Conservation (phyloP, 2,329 filamentous ascomycete species). For the Dactylellina parvicollis region DNA sequence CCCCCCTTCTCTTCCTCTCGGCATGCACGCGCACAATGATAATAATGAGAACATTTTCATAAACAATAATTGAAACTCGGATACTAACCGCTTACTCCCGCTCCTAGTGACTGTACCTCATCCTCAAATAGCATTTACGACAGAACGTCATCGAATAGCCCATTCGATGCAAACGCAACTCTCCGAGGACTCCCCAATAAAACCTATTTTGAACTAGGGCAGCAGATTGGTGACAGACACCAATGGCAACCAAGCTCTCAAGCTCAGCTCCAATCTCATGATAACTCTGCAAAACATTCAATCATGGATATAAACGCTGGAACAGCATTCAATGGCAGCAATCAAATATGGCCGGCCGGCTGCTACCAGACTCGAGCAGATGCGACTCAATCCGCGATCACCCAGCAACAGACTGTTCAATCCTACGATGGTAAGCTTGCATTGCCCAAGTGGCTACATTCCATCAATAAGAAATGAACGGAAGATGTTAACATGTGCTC, state of each 20-base stretch:
- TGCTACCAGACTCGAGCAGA: slow-evolving; percentile 21
- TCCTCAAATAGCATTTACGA: slow-evolving; percentile 49
- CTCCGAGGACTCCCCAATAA: slow-evolving; percentile 45
- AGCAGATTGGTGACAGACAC: slow-evolving; percentile 10
- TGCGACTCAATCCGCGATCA: slow-evolving; percentile 4
- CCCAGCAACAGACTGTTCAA: slow-evolving; percentile 21
- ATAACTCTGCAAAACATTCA: slow-evolving; percentile 26
- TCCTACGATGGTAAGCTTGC: slow-evolving; percentile 45
- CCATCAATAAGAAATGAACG: background rate
- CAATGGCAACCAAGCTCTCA: slow-evolving; percentile 40
- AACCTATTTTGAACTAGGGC: slow-evolving; percentile 37
- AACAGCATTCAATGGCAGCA: slow-evolving; percentile 5
- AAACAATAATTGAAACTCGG: no score
- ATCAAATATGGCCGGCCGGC: slow-evolving; percentile 34
- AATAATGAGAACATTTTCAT: background rate
- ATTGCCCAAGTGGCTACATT: background rate
- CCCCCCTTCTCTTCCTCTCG: background rate
- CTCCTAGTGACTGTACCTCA: slow-evolving; percentile 37
- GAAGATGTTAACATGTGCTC: slow-evolving; percentile 10
- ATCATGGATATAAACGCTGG: slow-evolving; percentile 15
- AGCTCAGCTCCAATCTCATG: slow-evolving; percentile 4
- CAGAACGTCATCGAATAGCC: slow-evolving; percentile 49
- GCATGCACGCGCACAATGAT: background rate
- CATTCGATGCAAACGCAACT: slow-evolving; percentile 49
- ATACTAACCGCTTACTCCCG: no score